Percentiles rank a stretch among this genome's conserved stretches.
Evolutionary conservation across 306 rosid species (phyloP).

Genomic region (Prunus salicina): DNA sequence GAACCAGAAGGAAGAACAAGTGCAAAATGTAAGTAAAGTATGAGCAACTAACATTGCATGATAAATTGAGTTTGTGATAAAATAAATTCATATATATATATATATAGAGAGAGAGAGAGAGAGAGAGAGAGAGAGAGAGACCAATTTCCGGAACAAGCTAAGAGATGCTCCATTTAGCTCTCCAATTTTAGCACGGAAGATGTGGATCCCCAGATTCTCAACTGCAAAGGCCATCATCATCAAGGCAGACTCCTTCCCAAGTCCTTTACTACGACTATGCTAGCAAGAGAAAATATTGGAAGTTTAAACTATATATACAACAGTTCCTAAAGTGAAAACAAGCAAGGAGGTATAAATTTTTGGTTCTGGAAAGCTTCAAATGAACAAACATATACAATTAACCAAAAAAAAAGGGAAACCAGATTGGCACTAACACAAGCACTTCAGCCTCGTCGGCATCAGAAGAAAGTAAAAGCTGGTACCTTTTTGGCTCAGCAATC

Average conservation of each 20-base stretch:
- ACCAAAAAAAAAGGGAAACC: not conserved
- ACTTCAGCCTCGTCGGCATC: conserved; percentile 12
- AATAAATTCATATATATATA: not conserved
- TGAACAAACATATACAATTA: not conserved
- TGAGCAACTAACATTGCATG: not conserved
- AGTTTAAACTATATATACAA: conserved; percentile 3
- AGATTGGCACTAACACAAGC: not conserved
- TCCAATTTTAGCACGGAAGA: conserved; percentile 74
- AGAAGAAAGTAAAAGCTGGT: conserved; percentile 24
- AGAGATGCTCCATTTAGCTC: conserved; percentile 80
- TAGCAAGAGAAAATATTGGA: conserved; percentile 42
- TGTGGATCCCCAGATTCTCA: conserved; percentile 56
- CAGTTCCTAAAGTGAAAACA: not conserved
- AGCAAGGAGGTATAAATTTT: not conserved
- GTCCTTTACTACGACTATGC: conserved; percentile 85
- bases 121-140: conserved; percentile 29
- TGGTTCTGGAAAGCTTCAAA: not conserved
- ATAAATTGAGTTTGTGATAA: not conserved
- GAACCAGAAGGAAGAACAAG: conserved; percentile 9
- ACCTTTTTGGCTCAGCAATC: conserved; percentile 90
- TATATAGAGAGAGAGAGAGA: not conserved
- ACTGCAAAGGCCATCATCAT: conserved; percentile 85
- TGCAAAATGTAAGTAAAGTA: not conserved
- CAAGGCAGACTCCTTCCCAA: conserved; percentile 73
- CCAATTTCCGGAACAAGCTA: conserved; percentile 74